phyloP scores from a whole-genome alignment of 345 rosid genomes.

The Salix purpurea region DNA sequence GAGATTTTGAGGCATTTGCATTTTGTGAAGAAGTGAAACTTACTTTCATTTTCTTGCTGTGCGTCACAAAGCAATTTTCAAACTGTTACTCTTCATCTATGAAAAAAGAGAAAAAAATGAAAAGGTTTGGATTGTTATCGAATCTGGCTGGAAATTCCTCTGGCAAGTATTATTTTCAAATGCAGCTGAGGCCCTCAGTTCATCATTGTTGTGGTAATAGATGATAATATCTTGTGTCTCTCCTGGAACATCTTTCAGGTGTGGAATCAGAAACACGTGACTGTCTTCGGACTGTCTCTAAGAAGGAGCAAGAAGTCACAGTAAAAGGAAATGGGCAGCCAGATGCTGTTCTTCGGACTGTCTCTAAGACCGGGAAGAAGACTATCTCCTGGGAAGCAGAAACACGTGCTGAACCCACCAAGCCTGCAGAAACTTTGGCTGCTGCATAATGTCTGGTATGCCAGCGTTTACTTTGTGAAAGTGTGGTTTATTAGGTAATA shows the following conservation, averaged over 20 bases:
- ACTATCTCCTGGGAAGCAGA: constrained; percentile 76
- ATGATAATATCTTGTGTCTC: not conserved
- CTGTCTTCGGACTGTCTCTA: constrained; percentile 16
- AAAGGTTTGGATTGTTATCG: too few relatives aligned
- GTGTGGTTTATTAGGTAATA: not conserved
- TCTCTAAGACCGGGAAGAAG: constrained; percentile 65
- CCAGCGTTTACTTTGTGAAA: not conserved
- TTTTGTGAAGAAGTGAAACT: not conserved
- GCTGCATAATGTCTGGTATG: constrained; percentile 12
- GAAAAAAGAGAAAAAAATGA: not conserved
- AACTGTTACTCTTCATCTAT: not conserved
- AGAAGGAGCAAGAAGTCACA: constrained; percentile 74
- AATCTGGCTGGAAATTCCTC: not conserved
- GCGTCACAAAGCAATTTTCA: not conserved
- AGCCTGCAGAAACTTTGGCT: constrained; percentile 25
- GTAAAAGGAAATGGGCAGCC: constrained; percentile 80
- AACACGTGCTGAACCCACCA: constrained; percentile 32
- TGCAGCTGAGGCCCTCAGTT: not conserved
- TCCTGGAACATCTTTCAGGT: constrained; percentile 33
- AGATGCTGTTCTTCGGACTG: constrained; percentile 72
- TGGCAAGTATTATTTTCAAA: not conserved
- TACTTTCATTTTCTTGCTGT: not conserved
- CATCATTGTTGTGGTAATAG: not conserved
- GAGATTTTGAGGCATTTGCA: not conserved
- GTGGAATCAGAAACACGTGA: constrained; percentile 42